Evolutionary conservation across 2,329 filamentous ascomycete genomes (phyloP), one percentile per base, ranked within the genome.

Genomic region (Colletotrichum liaoningense): DNA sequence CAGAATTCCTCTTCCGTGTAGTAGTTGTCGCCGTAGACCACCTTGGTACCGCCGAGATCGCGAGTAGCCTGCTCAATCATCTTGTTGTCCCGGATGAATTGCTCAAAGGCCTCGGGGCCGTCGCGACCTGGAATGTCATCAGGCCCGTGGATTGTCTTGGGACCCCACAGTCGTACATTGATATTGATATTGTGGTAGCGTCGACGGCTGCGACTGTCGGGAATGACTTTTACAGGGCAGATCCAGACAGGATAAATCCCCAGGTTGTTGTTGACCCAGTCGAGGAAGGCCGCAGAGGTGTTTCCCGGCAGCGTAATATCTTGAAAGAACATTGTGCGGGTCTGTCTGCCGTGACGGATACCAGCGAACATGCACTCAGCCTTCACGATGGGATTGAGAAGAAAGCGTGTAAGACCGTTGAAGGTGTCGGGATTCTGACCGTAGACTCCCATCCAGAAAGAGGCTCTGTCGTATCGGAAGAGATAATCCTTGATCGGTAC

Each of bases 1-100:
- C 92, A 93, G 79, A 94, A 94, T 75, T 93, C 92, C 0, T 89
- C 85, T 78, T 92, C 88, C 1, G 86, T 88, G 79, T 93, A 93
- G 80, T 91, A 93, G 0, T 90, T 89, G 64, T 93, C 91, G 0
- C 91, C 91, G 74, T 94, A 94, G 1, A 94, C 81, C 85, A 91
- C 93, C 81, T 93, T 93, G 84, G 90, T 91, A 5, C 92, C 92
- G 2, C 88, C 85, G 5, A 92, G 84, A n/a, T 88, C 86, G 8
- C 86, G 85, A 0, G 93, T 84, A 68, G 88, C 89, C 11, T 84
- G 81, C 81, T 93, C 92, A 1, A 94, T 83, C 1, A 84, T 85
- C 0, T 90, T 86, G 78, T 93, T 93, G 57, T 85, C 83, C 1
- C 78, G 76, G 8, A 93, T 83, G 63, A 88, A 90, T 8, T 24